These are phyloP conservation scores for Recurvomyces mirabilis DNA, from an alignment of 495 filamentous ascomycete species.

Conservation along the genomic window DNA sequence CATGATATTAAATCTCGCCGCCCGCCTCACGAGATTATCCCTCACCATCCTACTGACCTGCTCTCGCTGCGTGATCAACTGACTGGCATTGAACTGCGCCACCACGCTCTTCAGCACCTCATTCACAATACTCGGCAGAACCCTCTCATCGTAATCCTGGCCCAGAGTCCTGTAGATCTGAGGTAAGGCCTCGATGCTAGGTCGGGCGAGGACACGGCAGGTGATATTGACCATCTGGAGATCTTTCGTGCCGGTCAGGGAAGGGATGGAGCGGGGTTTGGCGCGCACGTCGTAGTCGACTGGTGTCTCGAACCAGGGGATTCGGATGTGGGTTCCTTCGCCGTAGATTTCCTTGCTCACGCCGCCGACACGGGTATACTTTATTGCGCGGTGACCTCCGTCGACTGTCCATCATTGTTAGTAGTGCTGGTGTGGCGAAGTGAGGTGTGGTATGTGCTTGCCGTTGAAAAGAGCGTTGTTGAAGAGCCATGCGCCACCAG, in stretches of 20 bases:
- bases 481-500: slow-evolving; percentile 50
- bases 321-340: slow-evolving; percentile 90
- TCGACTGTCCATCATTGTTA: slow-evolving; percentile 50
- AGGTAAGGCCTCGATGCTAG: slow-evolving; percentile 75
- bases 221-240: slow-evolving; percentile 99
- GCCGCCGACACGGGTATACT: slow-evolving; percentile 87
- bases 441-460: slow-evolving; percentile 22
- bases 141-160: slow-evolving; percentile 91
- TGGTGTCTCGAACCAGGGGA: slow-evolving; percentile 96
- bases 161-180: slow-evolving; percentile 95
- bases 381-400: slow-evolving; percentile 97
- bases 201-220: slow-evolving; percentile 94
- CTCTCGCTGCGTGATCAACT: slow-evolving; percentile 97
- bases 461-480: slow-evolving; percentile 94
- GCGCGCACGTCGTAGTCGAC: slow-evolving; percentile 96
- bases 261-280: slow-evolving; percentile 91
- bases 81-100: slow-evolving; percentile 96
- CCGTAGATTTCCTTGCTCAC: slow-evolving; percentile 92
- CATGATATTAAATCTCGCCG: slow-evolving; percentile 92
- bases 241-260: slow-evolving; percentile 96
- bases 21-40: slow-evolving; percentile 81
- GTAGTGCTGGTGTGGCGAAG: background rate
- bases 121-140: slow-evolving; percentile 95
- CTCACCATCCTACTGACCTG: slow-evolving; percentile 83
- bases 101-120: slow-evolving; percentile 98